Evolutionary conservation across 2,329 filamentous ascomycete genomes (phyloP).

Genomic region (Stromatinia cepivora): DNA sequence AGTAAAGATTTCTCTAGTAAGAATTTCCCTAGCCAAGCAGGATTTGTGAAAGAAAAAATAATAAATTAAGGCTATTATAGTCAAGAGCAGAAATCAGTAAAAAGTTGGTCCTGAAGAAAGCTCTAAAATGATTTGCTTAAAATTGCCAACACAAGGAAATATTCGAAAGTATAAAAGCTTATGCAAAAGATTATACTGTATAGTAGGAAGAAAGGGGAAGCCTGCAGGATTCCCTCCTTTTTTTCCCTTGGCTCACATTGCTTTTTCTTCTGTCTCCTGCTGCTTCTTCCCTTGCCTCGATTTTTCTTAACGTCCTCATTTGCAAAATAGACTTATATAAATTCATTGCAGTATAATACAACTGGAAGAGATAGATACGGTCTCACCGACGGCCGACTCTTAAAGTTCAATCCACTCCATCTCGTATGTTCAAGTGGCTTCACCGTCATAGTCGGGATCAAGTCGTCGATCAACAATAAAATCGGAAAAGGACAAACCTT

Average conservation of each 20-base stretch:
- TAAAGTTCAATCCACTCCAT: conserved; percentile 2
- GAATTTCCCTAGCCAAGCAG: not conserved
- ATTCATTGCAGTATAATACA: not conserved
- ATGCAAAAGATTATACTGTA: not conserved
- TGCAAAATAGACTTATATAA: not conserved
- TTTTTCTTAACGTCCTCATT: not conserved
- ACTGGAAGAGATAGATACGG: not conserved
- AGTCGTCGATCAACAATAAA: conserved; percentile 5
- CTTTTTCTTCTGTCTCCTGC: not conserved
- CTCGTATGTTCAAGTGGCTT: conserved; percentile 9
- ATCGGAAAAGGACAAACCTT: conserved; percentile 7
- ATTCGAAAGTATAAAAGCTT: conserved; percentile 4
- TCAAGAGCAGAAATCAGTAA: not conserved
- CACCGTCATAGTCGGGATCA: not conserved
- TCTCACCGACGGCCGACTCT: not conserved
- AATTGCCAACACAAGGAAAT: not conserved
- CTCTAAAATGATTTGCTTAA: conserved; percentile 7
- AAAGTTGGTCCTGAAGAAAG: not conserved
- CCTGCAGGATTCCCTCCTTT: not conserved
- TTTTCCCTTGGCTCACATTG: not conserved
- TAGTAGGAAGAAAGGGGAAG: not conserved
- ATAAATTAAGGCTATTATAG: not conserved
- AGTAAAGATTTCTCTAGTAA: not conserved
- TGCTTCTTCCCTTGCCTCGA: not conserved
- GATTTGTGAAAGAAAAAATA: not conserved